Conservation (phyloP, 108 stramenopile species). For the Hondaea fermentalgiana region DNA sequence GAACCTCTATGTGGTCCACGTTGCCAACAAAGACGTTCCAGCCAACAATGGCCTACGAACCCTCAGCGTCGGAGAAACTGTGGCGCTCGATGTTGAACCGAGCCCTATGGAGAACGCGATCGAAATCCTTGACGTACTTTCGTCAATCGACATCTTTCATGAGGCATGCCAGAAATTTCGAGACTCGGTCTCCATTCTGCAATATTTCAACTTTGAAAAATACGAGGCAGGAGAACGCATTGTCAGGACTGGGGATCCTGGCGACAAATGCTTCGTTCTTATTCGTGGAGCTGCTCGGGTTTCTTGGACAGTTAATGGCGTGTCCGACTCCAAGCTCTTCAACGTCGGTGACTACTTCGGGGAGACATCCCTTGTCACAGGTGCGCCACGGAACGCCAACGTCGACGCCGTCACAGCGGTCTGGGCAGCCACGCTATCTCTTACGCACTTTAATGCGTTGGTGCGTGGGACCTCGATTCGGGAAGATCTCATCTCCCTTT, state of each 20-base stretch:
- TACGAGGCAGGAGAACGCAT: background rate
- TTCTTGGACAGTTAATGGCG: background rate
- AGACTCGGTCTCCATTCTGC: background rate
- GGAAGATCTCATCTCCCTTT: background rate
- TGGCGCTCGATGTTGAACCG: background rate
- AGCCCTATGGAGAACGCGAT: background rate
- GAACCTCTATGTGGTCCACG: conserved; percentile 32
- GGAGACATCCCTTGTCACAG: background rate
- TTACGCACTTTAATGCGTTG: background rate
- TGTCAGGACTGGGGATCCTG: background rate
- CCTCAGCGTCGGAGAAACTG: background rate
- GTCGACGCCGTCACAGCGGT: background rate
- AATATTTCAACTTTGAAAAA: background rate
- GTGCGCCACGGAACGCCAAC: background rate
- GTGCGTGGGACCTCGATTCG: background rate
- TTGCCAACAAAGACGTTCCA: conserved; percentile 12
- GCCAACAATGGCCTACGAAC: background rate
- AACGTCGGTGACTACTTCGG: background rate
- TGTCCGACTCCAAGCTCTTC: background rate
- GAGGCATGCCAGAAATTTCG: background rate
- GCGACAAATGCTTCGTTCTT: background rate
- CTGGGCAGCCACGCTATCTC: background rate
- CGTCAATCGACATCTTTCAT: background rate
- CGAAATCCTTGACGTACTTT: background rate
- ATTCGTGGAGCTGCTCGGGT: background rate